Conservation (phyloP, 2,329 filamentous ascomycete species). For the Rhinocladiella similis region DNA sequence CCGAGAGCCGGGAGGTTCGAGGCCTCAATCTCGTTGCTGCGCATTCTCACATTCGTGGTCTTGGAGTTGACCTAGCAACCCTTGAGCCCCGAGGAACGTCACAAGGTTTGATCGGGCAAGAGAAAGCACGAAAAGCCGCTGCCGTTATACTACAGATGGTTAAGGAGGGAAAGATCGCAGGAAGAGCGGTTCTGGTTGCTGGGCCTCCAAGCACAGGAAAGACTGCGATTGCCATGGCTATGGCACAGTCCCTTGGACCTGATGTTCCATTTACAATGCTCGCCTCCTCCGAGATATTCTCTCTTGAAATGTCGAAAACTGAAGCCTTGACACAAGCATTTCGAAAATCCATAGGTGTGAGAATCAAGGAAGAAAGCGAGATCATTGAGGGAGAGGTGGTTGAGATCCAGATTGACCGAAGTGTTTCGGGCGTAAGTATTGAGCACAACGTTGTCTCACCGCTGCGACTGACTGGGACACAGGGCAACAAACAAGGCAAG, state of each 20-base stretch:
- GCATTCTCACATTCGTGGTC: conserved; percentile 94
- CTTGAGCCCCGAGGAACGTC: conserved; percentile 82
- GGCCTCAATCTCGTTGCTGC: conserved; percentile 97
- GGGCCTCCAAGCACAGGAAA: conserved; percentile 97
- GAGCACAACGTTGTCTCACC: neutral
- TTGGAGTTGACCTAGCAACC: conserved; percentile 89
- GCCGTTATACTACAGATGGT: conserved; percentile 98
- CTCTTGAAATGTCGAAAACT: conserved; percentile 98
- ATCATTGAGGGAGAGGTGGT: conserved; percentile 99
- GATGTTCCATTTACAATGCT: conserved; percentile 97
- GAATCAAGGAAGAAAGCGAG: conserved; percentile 98
- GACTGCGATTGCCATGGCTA: conserved; percentile 97
- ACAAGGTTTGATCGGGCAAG: conserved; percentile 92
- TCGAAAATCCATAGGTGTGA: conserved; percentile 94
- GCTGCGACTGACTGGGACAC: conserved; percentile 22
- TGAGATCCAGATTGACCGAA: conserved; percentile 96
- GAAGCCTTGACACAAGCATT: conserved; percentile 98
- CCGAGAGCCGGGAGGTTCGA: conserved; percentile 92
- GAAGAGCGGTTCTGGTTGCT: conserved; percentile 89
- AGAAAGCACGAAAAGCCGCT: conserved; percentile 93
- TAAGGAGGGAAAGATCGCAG: conserved; percentile 97
- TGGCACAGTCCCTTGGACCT: conserved; percentile 91
- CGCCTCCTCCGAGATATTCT: conserved; percentile 96
- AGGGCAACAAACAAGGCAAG: conserved; percentile 96
- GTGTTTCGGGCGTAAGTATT: conserved; percentile 73